These are phyloP conservation scores for Umbelopsis ramanniana DNA, from an alignment of 192 early-diverging fungal genomes.

Conservation along the genomic window DNA sequence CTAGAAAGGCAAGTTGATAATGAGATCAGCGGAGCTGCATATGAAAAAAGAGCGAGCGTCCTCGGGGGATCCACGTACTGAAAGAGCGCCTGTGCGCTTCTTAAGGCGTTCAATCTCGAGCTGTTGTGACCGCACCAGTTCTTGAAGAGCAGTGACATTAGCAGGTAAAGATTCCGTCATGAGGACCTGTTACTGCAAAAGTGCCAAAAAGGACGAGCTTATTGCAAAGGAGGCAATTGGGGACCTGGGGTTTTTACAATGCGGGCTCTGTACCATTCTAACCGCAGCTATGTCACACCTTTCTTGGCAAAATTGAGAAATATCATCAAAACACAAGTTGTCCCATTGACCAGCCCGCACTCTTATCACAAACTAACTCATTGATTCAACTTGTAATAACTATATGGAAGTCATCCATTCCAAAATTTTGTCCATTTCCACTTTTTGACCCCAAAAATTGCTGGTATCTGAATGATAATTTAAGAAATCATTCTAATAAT, in stretches of 20 bases:
- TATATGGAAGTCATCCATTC: too few species aligned
- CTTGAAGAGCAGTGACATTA: conserved; percentile 19
- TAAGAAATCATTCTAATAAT: too few species aligned
- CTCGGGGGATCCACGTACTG: not conserved
- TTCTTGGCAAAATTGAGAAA: not conserved
- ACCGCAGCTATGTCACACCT: not conserved
- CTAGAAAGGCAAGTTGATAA: not conserved
- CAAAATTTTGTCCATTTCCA: too few species aligned
- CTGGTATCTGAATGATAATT: too few species aligned
- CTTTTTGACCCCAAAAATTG: too few species aligned
- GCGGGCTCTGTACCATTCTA: not conserved
- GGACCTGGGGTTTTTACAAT: not conserved
- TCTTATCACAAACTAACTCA: too few species aligned
- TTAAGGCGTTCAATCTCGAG: conserved; percentile 19
- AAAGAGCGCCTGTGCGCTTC: not conserved
- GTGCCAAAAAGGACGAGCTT: conserved; percentile 9
- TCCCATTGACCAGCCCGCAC: not conserved
- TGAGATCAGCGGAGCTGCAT: conserved; percentile 5
- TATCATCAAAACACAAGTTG: not conserved
- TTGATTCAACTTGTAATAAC: too few species aligned
- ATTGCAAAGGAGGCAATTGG: not conserved
- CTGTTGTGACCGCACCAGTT: not conserved
- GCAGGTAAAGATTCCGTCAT: conserved; percentile 20
- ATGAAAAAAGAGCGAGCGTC: not conserved
- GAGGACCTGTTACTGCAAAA: conserved; percentile 18